phyloP scores from a whole-genome alignment of 495 filamentous ascomycete species.

The Beverwykella pulmonaria region DNA sequence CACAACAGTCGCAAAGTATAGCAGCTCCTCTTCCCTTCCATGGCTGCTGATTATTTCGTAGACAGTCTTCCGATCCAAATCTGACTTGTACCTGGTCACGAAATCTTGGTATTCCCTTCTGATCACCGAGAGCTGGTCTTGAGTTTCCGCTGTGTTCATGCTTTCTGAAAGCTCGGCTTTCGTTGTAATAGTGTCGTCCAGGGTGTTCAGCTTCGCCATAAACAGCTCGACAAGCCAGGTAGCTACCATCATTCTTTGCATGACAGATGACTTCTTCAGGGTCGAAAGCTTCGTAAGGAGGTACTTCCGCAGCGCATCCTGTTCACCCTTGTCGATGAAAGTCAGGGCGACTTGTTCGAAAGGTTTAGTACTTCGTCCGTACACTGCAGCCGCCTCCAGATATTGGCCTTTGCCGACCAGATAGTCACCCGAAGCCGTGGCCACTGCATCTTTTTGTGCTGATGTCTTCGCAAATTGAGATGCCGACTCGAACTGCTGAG shows the following conservation, averaged over 20 bases:
- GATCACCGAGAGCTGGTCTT: constrained; percentile 68
- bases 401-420: constrained; percentile 77
- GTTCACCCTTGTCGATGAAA: constrained; percentile 85
- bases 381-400: constrained; percentile 82
- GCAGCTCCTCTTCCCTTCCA: constrained; percentile 86
- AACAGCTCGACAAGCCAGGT: constrained; percentile 95
- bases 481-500: constrained; percentile 84
- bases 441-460: constrained; percentile 82
- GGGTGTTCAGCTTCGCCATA: constrained; percentile 93
- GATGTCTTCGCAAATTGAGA: constrained; percentile 73
- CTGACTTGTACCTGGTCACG: constrained; percentile 75
- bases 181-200: constrained; percentile 92
- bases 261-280: constrained; percentile 78
- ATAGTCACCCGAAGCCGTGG: constrained; percentile 86
- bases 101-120: constrained; percentile 86
- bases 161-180: constrained; percentile 80
- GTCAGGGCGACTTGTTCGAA: constrained; percentile 94
- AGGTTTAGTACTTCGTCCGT: constrained; percentile 90
- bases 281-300: constrained; percentile 78
- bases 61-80: constrained; percentile 86
- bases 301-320: constrained; percentile 90
- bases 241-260: constrained; percentile 94
- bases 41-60: constrained; percentile 97
- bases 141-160: constrained; percentile 67
- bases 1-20: constrained; percentile 83